phyloP scores from a whole-genome alignment of 2,329 filamentous ascomycete genomes.

The Penicillium sp. region DNA sequence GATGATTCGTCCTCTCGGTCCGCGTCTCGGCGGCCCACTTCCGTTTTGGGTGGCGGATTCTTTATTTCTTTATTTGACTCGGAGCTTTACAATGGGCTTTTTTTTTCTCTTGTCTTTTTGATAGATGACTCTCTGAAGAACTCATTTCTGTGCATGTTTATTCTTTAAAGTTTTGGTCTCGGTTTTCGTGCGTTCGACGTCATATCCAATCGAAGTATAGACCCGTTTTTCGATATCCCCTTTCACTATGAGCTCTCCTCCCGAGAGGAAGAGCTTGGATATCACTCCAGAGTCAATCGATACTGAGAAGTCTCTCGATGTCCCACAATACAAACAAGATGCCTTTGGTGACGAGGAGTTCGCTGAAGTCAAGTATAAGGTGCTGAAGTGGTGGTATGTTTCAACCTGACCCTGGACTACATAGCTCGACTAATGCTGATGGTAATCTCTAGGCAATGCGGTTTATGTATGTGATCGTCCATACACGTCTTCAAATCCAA shows the following conservation, averaged over 20 bases:
- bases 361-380: constrained; percentile 52
- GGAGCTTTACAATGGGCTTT: not conserved
- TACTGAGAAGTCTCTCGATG: constrained; percentile 21
- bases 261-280: not conserved
- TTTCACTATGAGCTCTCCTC: constrained; percentile 10
- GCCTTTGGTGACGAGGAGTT: constrained; percentile 42
- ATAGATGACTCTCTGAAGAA: not conserved
- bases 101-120: not conserved
- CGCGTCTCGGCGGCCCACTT: constrained; percentile 10
- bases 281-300: constrained; percentile 3
- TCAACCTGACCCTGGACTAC: not conserved
- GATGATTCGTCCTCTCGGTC: constrained; percentile 8
- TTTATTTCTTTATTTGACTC: constrained; percentile 2
- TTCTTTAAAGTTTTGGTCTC: not conserved
- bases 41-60: constrained; percentile 7
- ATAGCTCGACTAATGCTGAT: not conserved
- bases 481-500: not conserved
- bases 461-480: constrained; percentile 34
- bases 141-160: not conserved
- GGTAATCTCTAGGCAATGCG: constrained; percentile 38
- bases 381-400: constrained; percentile 48
- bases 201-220: not conserved
- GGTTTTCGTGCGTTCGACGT: not conserved
- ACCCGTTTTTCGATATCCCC: constrained; percentile 2
- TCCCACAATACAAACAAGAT: constrained; percentile 27